Evolutionary conservation across 106 monocot genomes (phyloP), one percentile per base, ranked within the genome.

Genomic region (Dactylorhiza incarnata): DNA sequence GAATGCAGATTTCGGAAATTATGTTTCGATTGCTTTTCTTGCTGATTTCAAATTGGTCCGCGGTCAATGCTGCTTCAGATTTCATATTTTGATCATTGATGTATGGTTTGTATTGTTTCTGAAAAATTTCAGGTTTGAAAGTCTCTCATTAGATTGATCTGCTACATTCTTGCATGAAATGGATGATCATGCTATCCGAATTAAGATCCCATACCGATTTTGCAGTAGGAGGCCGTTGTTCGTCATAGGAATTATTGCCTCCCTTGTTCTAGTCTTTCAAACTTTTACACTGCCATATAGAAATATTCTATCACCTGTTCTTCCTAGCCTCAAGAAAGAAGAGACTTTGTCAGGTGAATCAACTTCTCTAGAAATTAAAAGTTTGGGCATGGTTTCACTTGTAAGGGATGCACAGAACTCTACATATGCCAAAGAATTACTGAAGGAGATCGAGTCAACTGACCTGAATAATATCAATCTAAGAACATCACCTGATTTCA

Each of bases 171-270:
- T 72, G 19, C 22, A 48, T 72, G 48, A 72, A 49, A 49, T 72
- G 72, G 72, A 72, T 22, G 72, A 23, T 72, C 17, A 49, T 72
- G 23, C 12, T 72, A 23, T 49, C 23, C 72, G 10, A 49, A 72
- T 48, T 49, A 20, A 11, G 44, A 72, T 12, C 5, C 19, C 22
- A 9, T 49, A 15, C 49, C 49, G 72, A 44, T 49, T 72, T 72
- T 10, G 48, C 22, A 22, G 72, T 72, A 86, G 79, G 70, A 83
- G 82, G 68, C 17, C 74, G 26, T 44, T 84, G 12, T 49, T 83
- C 76, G 17, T 85, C 45, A 67, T 82, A 37, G 75, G 83, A 5
- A 67, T 84, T 73, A n/a, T 83, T 54, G 79, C 81, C 6, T 80
- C 81, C 24, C 5, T 81, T 6, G 22, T 78, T 73, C 17, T 86